Evolutionary conservation across 306 rosid species (phyloP), one percentile per base, ranked within the genome.

Genomic region (Vicia villosa): DNA sequence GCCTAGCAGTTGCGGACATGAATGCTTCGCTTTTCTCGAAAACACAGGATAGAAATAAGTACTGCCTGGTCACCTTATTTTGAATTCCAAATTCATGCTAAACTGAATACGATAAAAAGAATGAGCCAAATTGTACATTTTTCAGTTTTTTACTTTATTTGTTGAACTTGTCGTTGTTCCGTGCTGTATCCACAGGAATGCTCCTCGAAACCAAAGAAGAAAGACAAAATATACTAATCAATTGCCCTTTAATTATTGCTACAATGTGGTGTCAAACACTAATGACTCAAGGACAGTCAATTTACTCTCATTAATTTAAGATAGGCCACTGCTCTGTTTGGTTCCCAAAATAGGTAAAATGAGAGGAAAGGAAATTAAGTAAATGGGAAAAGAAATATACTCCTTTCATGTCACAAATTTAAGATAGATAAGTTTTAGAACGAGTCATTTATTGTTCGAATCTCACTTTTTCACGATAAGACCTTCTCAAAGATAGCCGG

Each of bases 21-120:
- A 70, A 74, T 74, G 83, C 78, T 28, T 41, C 75, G 42, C 81
- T 74, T 0, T 65, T 70, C 40, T 74, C 81, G 49, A 82, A 66
- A 76, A 66, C 11, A 51, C 62, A 34, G 74, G 77, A 19, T 21
- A 52, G 70, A 41, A 52, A 28, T 57, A 30, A 69, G 10, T 6
- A 24, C 36, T 1, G 37, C 10, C 65, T 67, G 68, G 17, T 65
- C 65, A 20, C 67, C 22, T 13, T 45, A 59, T 58, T 79, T 78
- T 73, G 74, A 82, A 74, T 70, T 79, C 78, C 68, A 43, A 74
- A 15, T 68, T 66, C 47, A 38, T 17, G 42, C 50, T 42, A 81
- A 26, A 26, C 12, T 26, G 38, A 34, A 66, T 43, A 36, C 42
- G 57, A 40, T 57, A 16, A 55, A 65, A 59, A 56, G 72, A 71